phyloP scores from a whole-genome alignment of 306 rosid genomes.

The Dalbergia oliveri region DNA sequence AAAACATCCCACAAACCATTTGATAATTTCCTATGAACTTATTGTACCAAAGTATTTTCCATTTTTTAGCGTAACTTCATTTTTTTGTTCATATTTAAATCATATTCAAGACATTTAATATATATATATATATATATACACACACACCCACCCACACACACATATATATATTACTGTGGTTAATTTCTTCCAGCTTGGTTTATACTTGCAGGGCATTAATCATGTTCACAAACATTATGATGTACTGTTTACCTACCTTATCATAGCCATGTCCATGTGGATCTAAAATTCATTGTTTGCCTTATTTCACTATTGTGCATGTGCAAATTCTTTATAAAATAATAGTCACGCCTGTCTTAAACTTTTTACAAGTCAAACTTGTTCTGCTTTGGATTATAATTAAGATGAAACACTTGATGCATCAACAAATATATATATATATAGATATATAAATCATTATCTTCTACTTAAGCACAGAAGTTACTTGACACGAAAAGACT shows the following conservation, averaged over 20 bases:
- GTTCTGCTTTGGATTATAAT: background rate
- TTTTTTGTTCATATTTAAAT: too few species aligned
- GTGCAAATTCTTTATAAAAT: conserved; percentile 30
- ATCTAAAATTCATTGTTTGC: background rate
- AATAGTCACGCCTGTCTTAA: background rate
- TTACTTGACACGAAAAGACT: conserved; percentile 1
- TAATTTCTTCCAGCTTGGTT: background rate
- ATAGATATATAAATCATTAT: conserved; percentile 18
- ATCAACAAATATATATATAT: background rate
- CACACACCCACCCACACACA: too few species aligned
- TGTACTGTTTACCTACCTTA: conserved; percentile 4
- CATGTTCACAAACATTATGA: background rate
- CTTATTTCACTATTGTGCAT: conserved; percentile 29
- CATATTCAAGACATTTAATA: background rate
- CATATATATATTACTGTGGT: background rate
- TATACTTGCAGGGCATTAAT: background rate
- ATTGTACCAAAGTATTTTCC: too few species aligned
- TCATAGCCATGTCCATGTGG: background rate
- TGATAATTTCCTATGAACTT: too few species aligned
- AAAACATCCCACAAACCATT: too few species aligned
- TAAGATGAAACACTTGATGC: background rate
- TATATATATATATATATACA: background rate
- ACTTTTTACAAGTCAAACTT: conserved; percentile 17
- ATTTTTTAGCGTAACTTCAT: background rate
- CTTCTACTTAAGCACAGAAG: conserved; percentile 12